These are phyloP conservation scores for Cardamine occulta DNA, from an alignment of 345 rosid species.

Conservation along the genomic window DNA sequence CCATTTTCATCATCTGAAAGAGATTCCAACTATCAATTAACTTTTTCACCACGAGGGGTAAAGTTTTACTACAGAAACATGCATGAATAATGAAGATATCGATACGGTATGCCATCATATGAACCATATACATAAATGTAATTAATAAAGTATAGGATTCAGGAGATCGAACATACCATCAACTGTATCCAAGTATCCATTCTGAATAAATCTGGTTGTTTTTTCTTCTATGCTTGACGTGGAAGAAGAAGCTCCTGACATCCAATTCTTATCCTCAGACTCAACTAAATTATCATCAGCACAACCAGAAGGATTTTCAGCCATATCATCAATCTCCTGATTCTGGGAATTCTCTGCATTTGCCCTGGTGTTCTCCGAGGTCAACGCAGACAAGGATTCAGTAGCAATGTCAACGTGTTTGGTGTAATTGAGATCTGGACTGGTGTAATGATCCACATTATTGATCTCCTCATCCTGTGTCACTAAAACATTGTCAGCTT, in stretches of 20 bases:
- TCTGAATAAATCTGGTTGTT: conserved; percentile 64
- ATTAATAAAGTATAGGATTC: background rate
- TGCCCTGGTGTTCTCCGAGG: conserved; percentile 25
- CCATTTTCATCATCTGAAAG: conserved; percentile 55
- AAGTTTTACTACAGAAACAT: conserved; percentile 13
- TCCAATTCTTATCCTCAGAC: conserved; percentile 33
- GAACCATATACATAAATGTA: background rate
- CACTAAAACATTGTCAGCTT: conserved; percentile 25
- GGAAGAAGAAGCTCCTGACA: conserved; percentile 36
- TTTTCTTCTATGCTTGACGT: conserved; percentile 58
- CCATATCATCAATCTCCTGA: conserved; percentile 33
- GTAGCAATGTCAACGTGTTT: conserved; percentile 26
- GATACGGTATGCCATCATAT: background rate
- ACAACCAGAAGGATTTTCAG: conserved; percentile 36
- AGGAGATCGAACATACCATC: conserved; percentile 54
- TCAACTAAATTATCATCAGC: conserved; percentile 23
- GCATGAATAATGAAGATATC: background rate
- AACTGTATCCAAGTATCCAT: conserved; percentile 65
- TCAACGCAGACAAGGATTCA: conserved; percentile 36
- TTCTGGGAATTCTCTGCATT: conserved; percentile 35
- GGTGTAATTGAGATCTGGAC: conserved; percentile 33
- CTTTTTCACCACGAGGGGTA: conserved; percentile 11
- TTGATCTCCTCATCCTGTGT: conserved; percentile 38
- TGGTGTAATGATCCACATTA: conserved; percentile 28
- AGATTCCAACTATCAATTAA: conserved; percentile 12